A percentile compares a stretch with the other conserved stretches of the same genome.
Evolutionary conservation across 2,329 filamentous ascomycete genomes (phyloP).

Genomic region (Trichoderma cornu-damae): DNA sequence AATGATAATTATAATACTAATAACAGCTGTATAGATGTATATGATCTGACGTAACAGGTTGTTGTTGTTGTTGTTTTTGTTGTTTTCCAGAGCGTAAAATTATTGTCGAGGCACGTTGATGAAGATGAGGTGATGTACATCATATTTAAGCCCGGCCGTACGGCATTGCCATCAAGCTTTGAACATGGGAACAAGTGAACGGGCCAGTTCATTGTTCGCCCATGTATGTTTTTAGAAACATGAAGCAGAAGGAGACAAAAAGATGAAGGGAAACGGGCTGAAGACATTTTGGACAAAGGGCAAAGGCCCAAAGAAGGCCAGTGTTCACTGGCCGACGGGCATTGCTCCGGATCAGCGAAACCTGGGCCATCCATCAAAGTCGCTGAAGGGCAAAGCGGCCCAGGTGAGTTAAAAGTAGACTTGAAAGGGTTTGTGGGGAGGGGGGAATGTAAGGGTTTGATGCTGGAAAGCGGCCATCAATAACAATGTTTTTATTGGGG

Average conservation of each 20-base stretch:
- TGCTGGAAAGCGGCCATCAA: not conserved
- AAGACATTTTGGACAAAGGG: slow-evolving; percentile 10
- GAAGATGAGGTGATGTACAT: not conserved
- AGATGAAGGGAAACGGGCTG: not conserved
- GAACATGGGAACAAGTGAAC: not conserved
- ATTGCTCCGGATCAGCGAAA: not conserved
- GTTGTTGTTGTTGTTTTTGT: not conserved
- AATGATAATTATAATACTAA: no score
- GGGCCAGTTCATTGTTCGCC: slow-evolving; percentile 7
- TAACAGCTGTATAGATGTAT: no score
- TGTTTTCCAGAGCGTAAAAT: not conserved
- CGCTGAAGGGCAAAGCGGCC: not conserved
- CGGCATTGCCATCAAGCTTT: not conserved
- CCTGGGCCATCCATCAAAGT: not conserved
- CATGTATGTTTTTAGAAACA: not conserved
- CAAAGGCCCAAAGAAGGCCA: not conserved
- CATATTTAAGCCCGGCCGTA: not conserved
- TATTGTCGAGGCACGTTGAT: not conserved
- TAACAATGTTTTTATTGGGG: not conserved
- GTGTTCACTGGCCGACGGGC: not conserved
- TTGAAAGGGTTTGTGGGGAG: not conserved
- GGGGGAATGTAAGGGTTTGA: not conserved
- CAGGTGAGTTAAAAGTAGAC: not conserved
- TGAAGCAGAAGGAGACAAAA: not conserved
- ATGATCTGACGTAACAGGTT: no score